Evolutionary conservation across 176 grass and related monocot genomes (phyloP).

Genomic region (Zoysia pacifica): DNA sequence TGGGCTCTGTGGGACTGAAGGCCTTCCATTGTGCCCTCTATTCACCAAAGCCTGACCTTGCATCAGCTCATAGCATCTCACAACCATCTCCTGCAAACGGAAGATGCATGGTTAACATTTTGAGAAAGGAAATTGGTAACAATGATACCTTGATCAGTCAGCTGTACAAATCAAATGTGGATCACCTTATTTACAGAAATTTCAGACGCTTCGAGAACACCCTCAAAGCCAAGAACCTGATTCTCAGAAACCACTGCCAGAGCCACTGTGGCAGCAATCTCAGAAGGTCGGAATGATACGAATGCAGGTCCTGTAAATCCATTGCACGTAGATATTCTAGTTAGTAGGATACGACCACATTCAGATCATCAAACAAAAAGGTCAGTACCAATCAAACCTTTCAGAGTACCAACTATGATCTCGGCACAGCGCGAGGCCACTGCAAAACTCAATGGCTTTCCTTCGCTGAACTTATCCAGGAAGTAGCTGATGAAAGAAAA

Average conservation of each 20-base stretch:
- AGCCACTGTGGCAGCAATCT: constrained; percentile 66
- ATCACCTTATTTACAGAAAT: constrained; percentile 74
- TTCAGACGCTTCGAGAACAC: constrained; percentile 44
- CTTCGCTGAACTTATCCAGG: constrained; percentile 51
- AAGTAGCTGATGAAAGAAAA: constrained; percentile 73
- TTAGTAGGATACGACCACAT: not conserved
- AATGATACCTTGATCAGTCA: not conserved
- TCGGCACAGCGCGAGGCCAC: constrained; percentile 46
- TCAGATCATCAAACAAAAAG: constrained; percentile 19
- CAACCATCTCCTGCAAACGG: constrained; percentile 56
- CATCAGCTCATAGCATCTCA: constrained; percentile 68
- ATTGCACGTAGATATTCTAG: constrained; percentile 17
- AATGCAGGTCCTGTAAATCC: constrained; percentile 62
- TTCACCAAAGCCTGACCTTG: constrained; percentile 56
- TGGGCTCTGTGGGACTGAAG: constrained; percentile 66
- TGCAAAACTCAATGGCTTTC: constrained; percentile 38
- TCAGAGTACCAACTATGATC: constrained; percentile 60
- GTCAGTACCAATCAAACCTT: constrained; percentile 49
- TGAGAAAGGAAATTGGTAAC: constrained; percentile 25
- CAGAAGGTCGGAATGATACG: constrained; percentile 81
- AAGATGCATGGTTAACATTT: constrained; percentile 26
- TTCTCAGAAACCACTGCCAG: constrained; percentile 48
- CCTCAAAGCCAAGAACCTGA: constrained; percentile 29
- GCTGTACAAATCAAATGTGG: not conserved
- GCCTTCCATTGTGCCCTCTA: constrained; percentile 33